phyloP scores from a whole-genome alignment of 352 stramenopile genomes.

The Phytophthora lateralis region DNA sequence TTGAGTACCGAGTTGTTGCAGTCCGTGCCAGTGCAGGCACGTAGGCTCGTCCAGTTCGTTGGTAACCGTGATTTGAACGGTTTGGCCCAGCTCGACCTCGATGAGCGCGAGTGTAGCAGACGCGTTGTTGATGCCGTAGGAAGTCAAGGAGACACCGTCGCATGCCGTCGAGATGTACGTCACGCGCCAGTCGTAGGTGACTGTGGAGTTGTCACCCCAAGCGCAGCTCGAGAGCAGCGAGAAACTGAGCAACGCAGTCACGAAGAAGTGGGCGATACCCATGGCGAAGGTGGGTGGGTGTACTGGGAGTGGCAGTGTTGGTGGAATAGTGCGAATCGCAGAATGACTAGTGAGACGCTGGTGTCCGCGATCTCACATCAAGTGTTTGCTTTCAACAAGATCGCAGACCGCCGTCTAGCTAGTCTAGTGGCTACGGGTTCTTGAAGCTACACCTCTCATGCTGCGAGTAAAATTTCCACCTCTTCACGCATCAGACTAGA shows the following conservation, averaged over 20 bases:
- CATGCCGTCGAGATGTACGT: slow-evolving; percentile 25
- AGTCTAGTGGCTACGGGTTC: neutral
- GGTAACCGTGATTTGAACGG: slow-evolving; percentile 25
- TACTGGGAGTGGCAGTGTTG: slow-evolving; percentile 15
- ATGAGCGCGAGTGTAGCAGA: slow-evolving; percentile 14
- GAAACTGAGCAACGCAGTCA: slow-evolving; percentile 5
- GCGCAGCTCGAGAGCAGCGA: neutral
- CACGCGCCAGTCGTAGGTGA: slow-evolving; percentile 34
- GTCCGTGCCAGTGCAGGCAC: slow-evolving; percentile 42
- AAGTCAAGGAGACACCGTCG: slow-evolving; percentile 24
- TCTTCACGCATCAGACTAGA: slow-evolving; percentile 3
- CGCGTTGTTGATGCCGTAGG: slow-evolving; percentile 36
- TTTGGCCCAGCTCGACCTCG: slow-evolving; percentile 31
- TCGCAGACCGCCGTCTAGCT: neutral
- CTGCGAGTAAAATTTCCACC: neutral
- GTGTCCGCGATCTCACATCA: neutral
- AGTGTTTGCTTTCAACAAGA: neutral
- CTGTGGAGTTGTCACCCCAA: slow-evolving; percentile 19
- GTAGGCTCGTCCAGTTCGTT: slow-evolving; percentile 31
- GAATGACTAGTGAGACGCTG: slow-evolving; percentile 19
- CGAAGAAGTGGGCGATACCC: slow-evolving; percentile 14
- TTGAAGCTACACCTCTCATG: neutral
- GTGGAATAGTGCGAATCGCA: slow-evolving; percentile 30
- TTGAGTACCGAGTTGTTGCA: slow-evolving; percentile 36
- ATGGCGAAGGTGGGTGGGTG: slow-evolving; percentile 7